These are phyloP conservation scores for Lineolata rhizophorae DNA, from an alignment of 495 filamentous ascomycete genomes.

Conservation along the genomic window DNA sequence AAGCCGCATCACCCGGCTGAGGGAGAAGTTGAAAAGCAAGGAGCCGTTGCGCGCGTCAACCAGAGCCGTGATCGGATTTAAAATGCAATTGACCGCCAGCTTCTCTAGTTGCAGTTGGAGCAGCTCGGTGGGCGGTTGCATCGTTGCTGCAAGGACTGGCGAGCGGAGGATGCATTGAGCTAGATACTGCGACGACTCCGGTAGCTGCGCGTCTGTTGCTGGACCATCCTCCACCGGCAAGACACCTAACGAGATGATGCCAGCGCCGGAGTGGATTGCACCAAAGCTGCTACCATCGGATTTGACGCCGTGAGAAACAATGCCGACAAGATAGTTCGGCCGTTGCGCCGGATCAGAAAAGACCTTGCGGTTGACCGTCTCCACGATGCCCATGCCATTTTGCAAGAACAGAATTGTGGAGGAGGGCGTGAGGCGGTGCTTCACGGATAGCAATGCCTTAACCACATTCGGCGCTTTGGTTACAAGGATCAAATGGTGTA, in stretches of 20 bases:
- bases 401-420: conserved; percentile 67
- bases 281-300: conserved; percentile 29
- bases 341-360: conserved; percentile 41
- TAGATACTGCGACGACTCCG: conserved; percentile 3
- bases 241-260: conserved; percentile 36
- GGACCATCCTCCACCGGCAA: conserved; percentile 13
- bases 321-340: conserved; percentile 55
- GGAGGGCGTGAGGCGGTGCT: conserved; percentile 39
- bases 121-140: conserved; percentile 25
- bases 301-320: conserved; percentile 43
- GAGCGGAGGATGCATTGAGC: conserved; percentile 14
- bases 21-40: conserved; percentile 36
- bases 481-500: conserved; percentile 60
- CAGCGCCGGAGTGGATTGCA: conserved; percentile 39
- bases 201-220: conserved; percentile 3
- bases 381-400: conserved; percentile 61
- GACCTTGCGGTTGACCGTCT: conserved; percentile 41
- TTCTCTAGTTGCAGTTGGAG: conserved; percentile 51
- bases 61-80: conserved; percentile 64
- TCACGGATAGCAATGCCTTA: conserved; percentile 31
- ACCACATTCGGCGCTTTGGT: conserved; percentile 35
- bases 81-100: conserved; percentile 53
- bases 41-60: conserved; percentile 52
- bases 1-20: conserved; percentile 33
- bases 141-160: conserved; percentile 21